Percentiles rank a stretch among this genome's conserved stretches.
Evolutionary conservation across 1,284 basidiomycete species (phyloP).

Genomic region (Inonotus obliquus): DNA sequence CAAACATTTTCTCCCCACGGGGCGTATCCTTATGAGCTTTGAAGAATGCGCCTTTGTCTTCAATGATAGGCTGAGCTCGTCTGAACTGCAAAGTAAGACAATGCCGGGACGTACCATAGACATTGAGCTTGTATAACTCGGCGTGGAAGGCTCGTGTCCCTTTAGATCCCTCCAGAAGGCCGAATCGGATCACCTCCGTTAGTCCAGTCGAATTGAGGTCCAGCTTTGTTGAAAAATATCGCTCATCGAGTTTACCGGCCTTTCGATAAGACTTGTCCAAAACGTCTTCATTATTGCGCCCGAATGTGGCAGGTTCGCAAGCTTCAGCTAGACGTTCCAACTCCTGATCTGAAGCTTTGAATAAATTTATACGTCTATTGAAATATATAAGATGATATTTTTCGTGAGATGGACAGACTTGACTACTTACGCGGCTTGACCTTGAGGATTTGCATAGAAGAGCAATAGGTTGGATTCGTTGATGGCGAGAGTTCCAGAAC

Average conservation of each 20-base stretch:
- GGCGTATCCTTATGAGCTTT: conserved; percentile 19
- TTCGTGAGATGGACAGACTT: no score
- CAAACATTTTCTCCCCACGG: conserved; percentile 13
- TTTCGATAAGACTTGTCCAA: conserved; percentile 7
- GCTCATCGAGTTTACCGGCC: conserved; percentile 11
- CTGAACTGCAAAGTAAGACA: no score
- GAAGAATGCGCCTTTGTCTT: conserved; percentile 17
- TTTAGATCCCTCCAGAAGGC: not conserved
- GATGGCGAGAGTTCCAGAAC: no score
- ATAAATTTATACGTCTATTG: no score
- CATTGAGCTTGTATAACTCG: no score
- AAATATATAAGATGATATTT: no score
- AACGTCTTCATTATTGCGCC: conserved; percentile 9
- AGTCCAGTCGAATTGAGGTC: not conserved
- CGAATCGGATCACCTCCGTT: not conserved
- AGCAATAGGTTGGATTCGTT: no score
- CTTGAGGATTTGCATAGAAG: no score
- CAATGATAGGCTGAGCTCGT: not conserved
- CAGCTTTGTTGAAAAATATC: conserved; percentile 12
- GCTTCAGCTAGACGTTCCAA: conserved; percentile 5
- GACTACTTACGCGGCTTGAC: no score
- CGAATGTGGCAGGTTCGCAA: conserved; percentile 14
- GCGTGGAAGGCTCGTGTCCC: not conserved
- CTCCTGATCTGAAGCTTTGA: not conserved
- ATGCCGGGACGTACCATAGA: no score